phyloP scores from a whole-genome alignment of 2,329 filamentous ascomycete species.

The Claviceps cyperi region DNA sequence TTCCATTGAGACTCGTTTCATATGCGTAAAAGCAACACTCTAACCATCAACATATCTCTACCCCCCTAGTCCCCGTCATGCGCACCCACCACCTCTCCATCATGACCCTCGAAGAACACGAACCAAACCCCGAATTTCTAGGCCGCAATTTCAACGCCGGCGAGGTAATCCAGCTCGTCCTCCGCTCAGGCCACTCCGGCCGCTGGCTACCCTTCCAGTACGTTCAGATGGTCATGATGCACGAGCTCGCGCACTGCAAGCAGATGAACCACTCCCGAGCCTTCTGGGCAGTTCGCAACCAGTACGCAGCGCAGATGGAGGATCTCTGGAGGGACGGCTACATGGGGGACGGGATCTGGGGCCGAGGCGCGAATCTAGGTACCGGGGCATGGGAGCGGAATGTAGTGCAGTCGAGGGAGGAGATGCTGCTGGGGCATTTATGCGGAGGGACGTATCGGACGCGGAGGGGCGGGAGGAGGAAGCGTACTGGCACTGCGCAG shows the following conservation, averaged over 20 bases:
- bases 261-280: conserved; percentile 79
- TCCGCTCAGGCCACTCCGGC: conserved; percentile 49
- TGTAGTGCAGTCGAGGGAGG: conserved; percentile 31
- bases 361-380: conserved; percentile 48
- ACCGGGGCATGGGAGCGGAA: conserved; percentile 46
- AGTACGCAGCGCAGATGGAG: conserved; percentile 57
- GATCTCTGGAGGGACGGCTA: conserved; percentile 56
- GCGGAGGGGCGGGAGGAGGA: conserved; percentile 31
- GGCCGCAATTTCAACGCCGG: conserved; percentile 86
- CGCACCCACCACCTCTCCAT: conserved; percentile 48
- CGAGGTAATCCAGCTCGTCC: conserved; percentile 72
- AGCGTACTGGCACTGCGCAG: conserved; percentile 36
- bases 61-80: conserved; percentile 51
- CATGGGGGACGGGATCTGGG: conserved; percentile 74
- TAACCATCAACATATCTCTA: no score
- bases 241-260: conserved; percentile 76
- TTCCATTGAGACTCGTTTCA: no score
- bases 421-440: conserved; percentile 52
- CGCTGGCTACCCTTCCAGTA: conserved; percentile 71
- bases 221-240: conserved; percentile 93
- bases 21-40: no score
- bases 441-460: conserved; percentile 70
- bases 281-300: conserved; percentile 69
- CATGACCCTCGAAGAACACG: conserved; percentile 65
- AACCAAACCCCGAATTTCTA: conserved; percentile 67